Evolutionary conservation across 768 basidiomycete species (phyloP).

Genomic region (Tricholoma matsutake): DNA sequence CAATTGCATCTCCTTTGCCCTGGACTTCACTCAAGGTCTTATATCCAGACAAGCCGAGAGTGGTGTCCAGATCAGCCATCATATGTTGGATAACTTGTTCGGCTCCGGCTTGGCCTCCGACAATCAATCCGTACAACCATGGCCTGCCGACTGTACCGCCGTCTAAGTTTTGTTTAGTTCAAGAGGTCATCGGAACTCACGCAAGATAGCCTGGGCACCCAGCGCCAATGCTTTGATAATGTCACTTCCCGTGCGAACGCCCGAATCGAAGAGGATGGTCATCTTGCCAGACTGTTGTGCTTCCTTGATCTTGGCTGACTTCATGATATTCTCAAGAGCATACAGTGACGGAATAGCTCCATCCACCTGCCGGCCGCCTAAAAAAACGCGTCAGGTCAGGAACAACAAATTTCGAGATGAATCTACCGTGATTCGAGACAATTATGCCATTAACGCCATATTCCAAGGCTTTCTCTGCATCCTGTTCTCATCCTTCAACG

Average conservation of each 20-base stretch:
- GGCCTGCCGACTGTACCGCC: conserved; percentile 60
- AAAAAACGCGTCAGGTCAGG: neutral
- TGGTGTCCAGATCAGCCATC: conserved; percentile 65
- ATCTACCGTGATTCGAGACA: conserved; percentile 78
- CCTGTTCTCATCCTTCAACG: conserved; percentile 27
- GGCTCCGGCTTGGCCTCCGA: conserved; percentile 70
- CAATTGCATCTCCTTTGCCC: conserved; percentile 51
- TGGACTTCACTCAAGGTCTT: conserved; percentile 56
- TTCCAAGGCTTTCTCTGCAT: conserved; percentile 69
- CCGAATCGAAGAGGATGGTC: conserved; percentile 74
- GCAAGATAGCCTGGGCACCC: conserved; percentile 78
- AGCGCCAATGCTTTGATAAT: conserved; percentile 83
- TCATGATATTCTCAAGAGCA: conserved; percentile 66
- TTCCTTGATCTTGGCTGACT: conserved; percentile 52
- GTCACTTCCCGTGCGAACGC: conserved; percentile 81
- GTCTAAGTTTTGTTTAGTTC: neutral
- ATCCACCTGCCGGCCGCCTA: conserved; percentile 75
- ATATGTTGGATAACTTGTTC: conserved; percentile 69
- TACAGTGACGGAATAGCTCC: conserved; percentile 73
- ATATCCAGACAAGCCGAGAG: conserved; percentile 62
- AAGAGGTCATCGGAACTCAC: conserved; percentile 38
- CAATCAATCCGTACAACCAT: conserved; percentile 67
- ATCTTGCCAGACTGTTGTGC: conserved; percentile 61
- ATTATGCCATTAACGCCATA: conserved; percentile 68
- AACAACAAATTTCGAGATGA: neutral